Base-by-base conservation (phyloP, 2,329 filamentous ascomycete genomes). In the Ascomycota sp. region DNA sequence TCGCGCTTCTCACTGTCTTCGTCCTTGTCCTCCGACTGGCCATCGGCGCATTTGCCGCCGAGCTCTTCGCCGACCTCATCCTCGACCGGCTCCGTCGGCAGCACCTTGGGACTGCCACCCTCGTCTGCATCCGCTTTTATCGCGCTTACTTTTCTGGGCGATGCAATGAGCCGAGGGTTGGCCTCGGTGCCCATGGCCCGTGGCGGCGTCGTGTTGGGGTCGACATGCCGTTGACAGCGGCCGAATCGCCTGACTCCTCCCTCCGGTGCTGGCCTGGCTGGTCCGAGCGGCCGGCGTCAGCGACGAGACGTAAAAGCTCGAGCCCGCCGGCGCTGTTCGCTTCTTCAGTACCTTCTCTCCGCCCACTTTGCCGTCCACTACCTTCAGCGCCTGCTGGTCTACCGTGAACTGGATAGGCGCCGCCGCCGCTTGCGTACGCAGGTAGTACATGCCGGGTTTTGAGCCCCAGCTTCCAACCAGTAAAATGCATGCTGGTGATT, bases 391-490 rank as follows among this genome's bases (percentile, higher is more conserved):
- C 56, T 93, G 81, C 57, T 98, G 86, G 51, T 98, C 89, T 48
- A 98, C 89, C 4, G 89, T 98, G 63, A 98, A 98, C 57, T 98
- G 89, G 41, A 98, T 98, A 31, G 89, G 89, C 28, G 85, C 83
- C 12, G 85, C 85, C 23, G 89, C 89, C 38, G 89, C 89, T 73
- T 92, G 89, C 28, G 89, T 98, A 46, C 89, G 82, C 43, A 98
- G 75, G 59, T 98, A 98, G 74, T 98, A 98, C 89, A 98, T 95
- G 63, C 89, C 89, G n/a, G 23, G 89, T 98, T 77, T 98, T 98
- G 43, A 98, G 71, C 47, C 89, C 89, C 40, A 95, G 75, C 68
- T 95, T 98, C 89, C 89, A 98, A 44, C 89, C 89, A 29, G 89
- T 71, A 50, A 98, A 98, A 63, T 98, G 89, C 89, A 98, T 98